Conservation (phyloP, 805 yeast genomes). For the Wickerhamomyces sydowiorum region DNA sequence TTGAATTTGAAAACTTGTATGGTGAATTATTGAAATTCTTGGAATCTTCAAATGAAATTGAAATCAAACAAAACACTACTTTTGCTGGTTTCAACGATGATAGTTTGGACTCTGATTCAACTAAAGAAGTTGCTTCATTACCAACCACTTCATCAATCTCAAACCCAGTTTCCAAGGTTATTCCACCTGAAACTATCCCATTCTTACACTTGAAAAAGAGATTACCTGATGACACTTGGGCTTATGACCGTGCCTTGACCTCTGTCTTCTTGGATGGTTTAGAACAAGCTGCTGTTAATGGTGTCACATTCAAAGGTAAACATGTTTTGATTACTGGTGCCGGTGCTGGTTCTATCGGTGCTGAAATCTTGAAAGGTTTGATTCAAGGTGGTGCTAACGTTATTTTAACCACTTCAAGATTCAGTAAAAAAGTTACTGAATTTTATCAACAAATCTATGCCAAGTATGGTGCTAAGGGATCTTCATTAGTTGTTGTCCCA, state of each 20-base stretch:
- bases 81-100: slow-evolving; percentile 46
- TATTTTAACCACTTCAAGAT: slow-evolving; percentile 92
- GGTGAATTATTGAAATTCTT: slow-evolving; percentile 65
- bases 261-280: slow-evolving; percentile 80
- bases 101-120: slow-evolving; percentile 43
- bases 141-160: slow-evolving; percentile 63
- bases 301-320: slow-evolving; percentile 84
- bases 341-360: slow-evolving; percentile 98
- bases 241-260: slow-evolving; percentile 74
- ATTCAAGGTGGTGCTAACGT: slow-evolving; percentile 98
- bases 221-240: slow-evolving; percentile 69
- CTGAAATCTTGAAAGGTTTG: slow-evolving; percentile 91
- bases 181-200: slow-evolving; percentile 84
- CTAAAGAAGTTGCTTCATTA: slow-evolving; percentile 83
- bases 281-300: slow-evolving; percentile 91
- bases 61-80: slow-evolving; percentile 56
- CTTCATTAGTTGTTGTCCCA: slow-evolving; percentile 92
- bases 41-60: slow-evolving; percentile 65
- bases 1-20: slow-evolving; percentile 67
- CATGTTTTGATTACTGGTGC: slow-evolving; percentile 95
- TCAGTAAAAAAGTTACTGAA: slow-evolving; percentile 90
- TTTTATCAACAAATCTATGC: slow-evolving; percentile 92
- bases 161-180: slow-evolving; percentile 66
- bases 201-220: slow-evolving; percentile 89
- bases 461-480: slow-evolving; percentile 87